These are phyloP conservation scores for Sequoiadendron giganteum DNA, from an alignment of 75 land plant species.

Conservation along the genomic window DNA sequence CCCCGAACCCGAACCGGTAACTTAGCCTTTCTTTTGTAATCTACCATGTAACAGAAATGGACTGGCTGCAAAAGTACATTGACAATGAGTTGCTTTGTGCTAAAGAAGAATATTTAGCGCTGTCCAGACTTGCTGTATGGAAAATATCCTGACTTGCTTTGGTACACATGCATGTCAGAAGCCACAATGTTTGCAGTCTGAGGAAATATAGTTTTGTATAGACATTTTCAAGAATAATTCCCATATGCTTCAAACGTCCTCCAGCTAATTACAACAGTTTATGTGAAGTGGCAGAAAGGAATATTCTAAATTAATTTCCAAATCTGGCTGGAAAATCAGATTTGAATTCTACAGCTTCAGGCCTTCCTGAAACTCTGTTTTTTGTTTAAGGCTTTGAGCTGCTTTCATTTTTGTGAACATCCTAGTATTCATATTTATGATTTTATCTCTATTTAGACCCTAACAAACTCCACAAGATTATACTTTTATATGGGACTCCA, in stretches of 20 bases:
- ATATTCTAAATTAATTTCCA: not conserved
- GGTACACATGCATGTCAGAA: not conserved
- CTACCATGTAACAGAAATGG: no score
- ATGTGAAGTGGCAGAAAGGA: not conserved
- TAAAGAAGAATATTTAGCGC: no score
- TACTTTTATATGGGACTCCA: not conserved
- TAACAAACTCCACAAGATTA: not conserved
- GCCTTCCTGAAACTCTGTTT: not conserved
- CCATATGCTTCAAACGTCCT: not conserved
- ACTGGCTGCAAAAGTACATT: no score
- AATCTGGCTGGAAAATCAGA: not conserved
- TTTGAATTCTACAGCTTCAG: not conserved
- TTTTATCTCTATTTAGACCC: not conserved
- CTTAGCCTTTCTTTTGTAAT: no score
- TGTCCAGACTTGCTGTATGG: no score
- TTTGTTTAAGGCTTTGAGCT: not conserved
- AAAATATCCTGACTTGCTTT: no score
- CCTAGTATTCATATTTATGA: not conserved
- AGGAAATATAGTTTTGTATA: not conserved
- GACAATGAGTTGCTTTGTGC: no score
- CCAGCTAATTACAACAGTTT: not conserved
- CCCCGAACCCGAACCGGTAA: no score
- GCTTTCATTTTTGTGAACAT: not conserved
- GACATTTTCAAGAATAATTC: not conserved
- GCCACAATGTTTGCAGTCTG: not conserved